A percentile compares a stretch with the other conserved stretches of the same genome.
phyloP scores from a whole-genome alignment of 2,329 filamentous ascomycete genomes.

The Hyphodiscus sp. region DNA sequence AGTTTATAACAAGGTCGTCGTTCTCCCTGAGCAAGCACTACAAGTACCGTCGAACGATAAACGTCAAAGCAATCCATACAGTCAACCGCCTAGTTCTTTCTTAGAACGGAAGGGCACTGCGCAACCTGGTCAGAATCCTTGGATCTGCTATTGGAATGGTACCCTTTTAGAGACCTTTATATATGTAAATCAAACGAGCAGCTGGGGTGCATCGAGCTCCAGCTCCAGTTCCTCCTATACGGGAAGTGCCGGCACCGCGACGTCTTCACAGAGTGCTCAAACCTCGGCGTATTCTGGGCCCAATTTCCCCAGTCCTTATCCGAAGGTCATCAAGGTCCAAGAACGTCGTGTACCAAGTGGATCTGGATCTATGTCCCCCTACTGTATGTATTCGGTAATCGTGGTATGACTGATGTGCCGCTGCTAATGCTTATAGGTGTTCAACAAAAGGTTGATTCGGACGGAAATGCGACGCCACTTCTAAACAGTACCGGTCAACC shows the following conservation, averaged over 20 bases:
- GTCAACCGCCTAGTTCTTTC: conserved; percentile 7
- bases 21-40: conserved; percentile 33
- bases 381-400: conserved; percentile 37
- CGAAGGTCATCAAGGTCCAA: conserved; percentile 58
- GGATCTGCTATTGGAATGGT: conserved; percentile 65
- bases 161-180: conserved; percentile 63
- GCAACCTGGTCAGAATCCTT: conserved; percentile 53
- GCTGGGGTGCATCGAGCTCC: conserved; percentile 26
- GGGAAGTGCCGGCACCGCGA: background rate
- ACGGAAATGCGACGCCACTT: conserved; percentile 32
- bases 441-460: conserved; percentile 52
- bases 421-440: conserved; percentile 29
- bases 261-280: conserved; percentile 19
- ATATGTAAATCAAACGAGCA: conserved; percentile 42
- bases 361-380: conserved; percentile 38
- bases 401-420: background rate
- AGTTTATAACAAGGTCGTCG: conserved; percentile 58
- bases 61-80: conserved; percentile 4
- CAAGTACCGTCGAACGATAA: conserved; percentile 11
- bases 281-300: conserved; percentile 22
- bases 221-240: background rate
- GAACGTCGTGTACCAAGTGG: conserved; percentile 44
- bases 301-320: conserved; percentile 35
- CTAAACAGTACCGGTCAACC: conserved; percentile 23
- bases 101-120: conserved; percentile 32